These are phyloP conservation scores for Juncus inflexus DNA, from an alignment of 176 grass and related monocot species.

Conservation along the genomic window DNA sequence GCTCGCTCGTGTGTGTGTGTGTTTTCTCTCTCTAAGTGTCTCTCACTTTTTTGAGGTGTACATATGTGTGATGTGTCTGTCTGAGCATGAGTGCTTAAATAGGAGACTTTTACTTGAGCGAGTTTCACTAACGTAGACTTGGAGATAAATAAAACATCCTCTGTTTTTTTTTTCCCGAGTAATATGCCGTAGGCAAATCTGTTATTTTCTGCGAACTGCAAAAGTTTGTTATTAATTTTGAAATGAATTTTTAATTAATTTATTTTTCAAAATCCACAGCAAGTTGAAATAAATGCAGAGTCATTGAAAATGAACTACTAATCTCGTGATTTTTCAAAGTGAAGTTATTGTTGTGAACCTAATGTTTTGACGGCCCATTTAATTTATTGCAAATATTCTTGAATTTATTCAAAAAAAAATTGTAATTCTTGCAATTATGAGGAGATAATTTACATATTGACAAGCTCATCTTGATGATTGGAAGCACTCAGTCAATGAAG, in stretches of 20 bases:
- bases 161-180: neutral
- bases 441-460: neutral
- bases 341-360: too few relatives aligned
- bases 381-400: too few relatives aligned
- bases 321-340: too few relatives aligned
- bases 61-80: conserved; percentile 29
- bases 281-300: too few relatives aligned
- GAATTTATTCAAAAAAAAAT: neutral
- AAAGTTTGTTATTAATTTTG: neutral
- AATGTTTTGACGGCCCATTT: too few relatives aligned
- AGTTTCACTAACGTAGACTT: neutral
- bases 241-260: neutral
- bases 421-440: neutral
- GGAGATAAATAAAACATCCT: neutral
- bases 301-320: too few relatives aligned
- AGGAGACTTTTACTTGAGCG: conserved; percentile 50
- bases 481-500: conserved; percentile 37
- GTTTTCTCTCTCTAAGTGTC: conserved; percentile 33
- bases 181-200: neutral
- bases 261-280: neutral
- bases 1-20: conserved; percentile 9
- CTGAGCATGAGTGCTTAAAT: conserved; percentile 51
- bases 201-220: neutral
- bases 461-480: conserved; percentile 24
- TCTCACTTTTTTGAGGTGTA: conserved; percentile 7